A percentile compares a stretch with the other conserved stretches of the same genome.
phyloP scores from a whole-genome alignment of 306 rosid species.

The Trifolium dubium region DNA sequence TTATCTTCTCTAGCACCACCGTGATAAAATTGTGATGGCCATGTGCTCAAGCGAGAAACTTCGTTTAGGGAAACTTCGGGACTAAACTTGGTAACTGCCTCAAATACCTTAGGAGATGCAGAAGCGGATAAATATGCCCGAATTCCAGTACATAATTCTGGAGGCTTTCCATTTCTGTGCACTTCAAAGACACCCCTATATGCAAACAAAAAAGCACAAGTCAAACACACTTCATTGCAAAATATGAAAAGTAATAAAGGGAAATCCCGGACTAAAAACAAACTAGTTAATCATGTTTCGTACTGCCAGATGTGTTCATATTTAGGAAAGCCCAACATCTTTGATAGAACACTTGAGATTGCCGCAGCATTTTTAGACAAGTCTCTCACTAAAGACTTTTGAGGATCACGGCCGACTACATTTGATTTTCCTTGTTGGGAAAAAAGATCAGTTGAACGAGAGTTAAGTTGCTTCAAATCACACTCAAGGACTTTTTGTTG shows the following conservation, averaged over 20 bases:
- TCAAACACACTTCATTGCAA: constrained; percentile 29
- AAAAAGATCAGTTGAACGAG: constrained; percentile 44
- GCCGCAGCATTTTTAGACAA: constrained; percentile 48
- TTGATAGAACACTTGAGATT: constrained; percentile 46
- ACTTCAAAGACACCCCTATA: constrained; percentile 92
- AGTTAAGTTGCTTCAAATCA: constrained; percentile 47
- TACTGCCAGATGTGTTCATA: constrained; percentile 91
- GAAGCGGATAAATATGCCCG: constrained; percentile 92
- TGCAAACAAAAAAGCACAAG: constrained; percentile 41
- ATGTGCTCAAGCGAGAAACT: constrained; percentile 80
- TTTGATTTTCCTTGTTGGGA: constrained; percentile 52
- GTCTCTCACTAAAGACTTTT: constrained; percentile 54
- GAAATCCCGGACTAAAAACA: constrained; percentile 35
- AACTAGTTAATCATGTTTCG: constrained; percentile 47
- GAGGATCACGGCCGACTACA: constrained; percentile 44
- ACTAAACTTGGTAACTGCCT: constrained; percentile 65
- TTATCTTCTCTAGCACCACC: constrained; percentile 79
- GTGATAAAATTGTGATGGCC: constrained; percentile 89
- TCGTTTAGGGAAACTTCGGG: constrained; percentile 64
- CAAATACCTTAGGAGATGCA: constrained; percentile 84
- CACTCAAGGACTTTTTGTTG: constrained; percentile 52
- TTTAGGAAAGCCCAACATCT: constrained; percentile 72
- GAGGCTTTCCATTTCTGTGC: constrained; percentile 64
- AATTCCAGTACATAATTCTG: constrained; percentile 66
- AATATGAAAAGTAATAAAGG: constrained; percentile 22